Evolutionary conservation across 495 filamentous ascomycete species (phyloP).

Genomic region (Tuber calosporum): DNA sequence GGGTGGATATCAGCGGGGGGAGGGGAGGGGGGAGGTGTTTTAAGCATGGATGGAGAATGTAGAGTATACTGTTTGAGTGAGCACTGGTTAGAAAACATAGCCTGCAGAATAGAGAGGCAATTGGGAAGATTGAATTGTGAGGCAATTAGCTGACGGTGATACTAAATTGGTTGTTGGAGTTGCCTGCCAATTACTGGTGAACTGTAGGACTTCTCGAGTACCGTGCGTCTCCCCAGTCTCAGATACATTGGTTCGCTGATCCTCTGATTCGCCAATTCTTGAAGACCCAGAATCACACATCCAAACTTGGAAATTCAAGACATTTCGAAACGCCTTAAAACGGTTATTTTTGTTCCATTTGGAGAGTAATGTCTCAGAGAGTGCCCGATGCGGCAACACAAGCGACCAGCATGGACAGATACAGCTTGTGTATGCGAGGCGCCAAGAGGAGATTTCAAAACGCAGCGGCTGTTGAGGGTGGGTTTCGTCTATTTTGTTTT

Average conservation of each 20-base stretch:
- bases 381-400: neutral
- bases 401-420: neutral
- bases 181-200: neutral
- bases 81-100: neutral
- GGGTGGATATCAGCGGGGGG: neutral
- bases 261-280: neutral
- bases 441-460: neutral
- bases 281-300: neutral
- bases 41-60: neutral
- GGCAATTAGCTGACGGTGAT: neutral
- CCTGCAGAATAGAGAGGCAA: constrained; percentile 1
- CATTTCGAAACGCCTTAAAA: neutral
- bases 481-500: neutral
- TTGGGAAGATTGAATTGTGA: neutral
- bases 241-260: neutral
- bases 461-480: neutral
- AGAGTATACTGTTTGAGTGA: neutral
- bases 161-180: neutral
- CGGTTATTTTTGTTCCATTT: neutral
- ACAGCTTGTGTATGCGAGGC: neutral
- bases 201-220: neutral
- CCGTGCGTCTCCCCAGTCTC: neutral
- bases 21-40: neutral
- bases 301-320: neutral
- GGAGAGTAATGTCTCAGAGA: neutral